Percentiles rank a stretch among this genome's conserved stretches.
These are phyloP conservation scores for Boletus barrowsii DNA, from an alignment of 768 basidiomycete species.

Conservation along the genomic window DNA sequence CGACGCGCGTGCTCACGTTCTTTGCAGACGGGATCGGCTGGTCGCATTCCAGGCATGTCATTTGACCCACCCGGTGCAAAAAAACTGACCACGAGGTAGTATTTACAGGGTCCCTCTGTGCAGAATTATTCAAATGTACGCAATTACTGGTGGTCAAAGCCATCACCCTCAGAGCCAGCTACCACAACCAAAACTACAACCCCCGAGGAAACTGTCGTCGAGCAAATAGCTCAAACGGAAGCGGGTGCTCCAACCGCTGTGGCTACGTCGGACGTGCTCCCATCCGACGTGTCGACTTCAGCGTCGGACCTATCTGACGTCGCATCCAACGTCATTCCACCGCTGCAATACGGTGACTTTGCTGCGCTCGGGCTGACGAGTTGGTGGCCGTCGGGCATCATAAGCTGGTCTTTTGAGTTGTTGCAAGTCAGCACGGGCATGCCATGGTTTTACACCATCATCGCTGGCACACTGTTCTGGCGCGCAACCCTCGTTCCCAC, in stretches of 20 bases:
- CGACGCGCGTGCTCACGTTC: conserved; percentile 7
- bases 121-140: conserved; percentile 19
- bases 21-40: conserved; percentile 17
- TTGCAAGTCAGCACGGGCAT: conserved; percentile 67
- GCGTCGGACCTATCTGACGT: conserved; percentile 21
- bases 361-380: conserved; percentile 60
- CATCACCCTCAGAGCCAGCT: conserved; percentile 10
- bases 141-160: conserved; percentile 34
- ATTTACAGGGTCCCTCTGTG: conserved; percentile 2
- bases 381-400: conserved; percentile 67
- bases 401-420: conserved; percentile 61
- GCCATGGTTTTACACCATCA: conserved; percentile 84
- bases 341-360: conserved; percentile 71
- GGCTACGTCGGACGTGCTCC: conserved; percentile 3
- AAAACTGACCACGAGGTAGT: conserved; percentile 8
- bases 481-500: conserved; percentile 61
- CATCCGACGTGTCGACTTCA: not conserved
- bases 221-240: not conserved
- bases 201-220: not conserved
- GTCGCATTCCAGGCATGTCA: conserved; percentile 20
- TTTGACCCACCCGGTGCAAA: not conserved
- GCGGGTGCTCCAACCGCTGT: conserved; percentile 5
- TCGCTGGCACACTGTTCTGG: conserved; percentile 60
- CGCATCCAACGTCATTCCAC: conserved; percentile 32
- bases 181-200: not conserved